These are phyloP conservation scores for Zoysia pacifica DNA, from an alignment of 176 grass and related monocot genomes.

Conservation along the genomic window DNA sequence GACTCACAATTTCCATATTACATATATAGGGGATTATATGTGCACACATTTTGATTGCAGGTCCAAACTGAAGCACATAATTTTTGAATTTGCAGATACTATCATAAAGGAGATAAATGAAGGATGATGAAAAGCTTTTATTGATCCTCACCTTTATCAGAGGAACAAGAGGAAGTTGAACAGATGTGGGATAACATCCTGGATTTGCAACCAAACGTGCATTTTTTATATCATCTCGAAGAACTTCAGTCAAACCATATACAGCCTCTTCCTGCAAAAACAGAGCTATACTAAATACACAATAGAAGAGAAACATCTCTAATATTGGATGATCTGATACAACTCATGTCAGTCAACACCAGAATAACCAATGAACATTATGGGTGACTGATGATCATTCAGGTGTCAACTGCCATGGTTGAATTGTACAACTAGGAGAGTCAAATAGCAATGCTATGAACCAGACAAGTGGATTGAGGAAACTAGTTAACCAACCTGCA, in stretches of 20 bases:
- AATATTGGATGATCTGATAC: not conserved
- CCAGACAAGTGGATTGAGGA: constrained; percentile 6
- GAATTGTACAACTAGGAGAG: not conserved
- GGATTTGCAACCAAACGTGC: constrained; percentile 90
- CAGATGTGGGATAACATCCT: constrained; percentile 93
- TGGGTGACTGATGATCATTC: not conserved
- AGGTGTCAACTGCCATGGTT: not conserved
- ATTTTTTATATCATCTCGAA: constrained; percentile 69
- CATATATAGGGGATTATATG: constrained; percentile 4
- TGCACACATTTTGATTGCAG: not conserved
- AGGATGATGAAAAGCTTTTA: not conserved
- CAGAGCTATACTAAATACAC: constrained; percentile 2
- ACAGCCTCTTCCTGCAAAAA: constrained; percentile 68
- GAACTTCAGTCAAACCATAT: constrained; percentile 94
- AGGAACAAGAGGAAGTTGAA: constrained; percentile 96
- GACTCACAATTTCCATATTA: not conserved
- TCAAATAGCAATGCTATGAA: not conserved
- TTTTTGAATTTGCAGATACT: not conserved
- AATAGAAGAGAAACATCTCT: not conserved
- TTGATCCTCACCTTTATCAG: constrained; percentile 70
- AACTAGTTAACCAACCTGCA: constrained; percentile 58
- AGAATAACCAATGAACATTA: constrained; percentile 8
- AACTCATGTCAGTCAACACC: not conserved
- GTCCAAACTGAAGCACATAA: not conserved
- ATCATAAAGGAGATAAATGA: not conserved